These are phyloP conservation scores for Diaporthe sp. DNA, from an alignment of 2,329 filamentous ascomycete genomes.

Conservation along the genomic window DNA sequence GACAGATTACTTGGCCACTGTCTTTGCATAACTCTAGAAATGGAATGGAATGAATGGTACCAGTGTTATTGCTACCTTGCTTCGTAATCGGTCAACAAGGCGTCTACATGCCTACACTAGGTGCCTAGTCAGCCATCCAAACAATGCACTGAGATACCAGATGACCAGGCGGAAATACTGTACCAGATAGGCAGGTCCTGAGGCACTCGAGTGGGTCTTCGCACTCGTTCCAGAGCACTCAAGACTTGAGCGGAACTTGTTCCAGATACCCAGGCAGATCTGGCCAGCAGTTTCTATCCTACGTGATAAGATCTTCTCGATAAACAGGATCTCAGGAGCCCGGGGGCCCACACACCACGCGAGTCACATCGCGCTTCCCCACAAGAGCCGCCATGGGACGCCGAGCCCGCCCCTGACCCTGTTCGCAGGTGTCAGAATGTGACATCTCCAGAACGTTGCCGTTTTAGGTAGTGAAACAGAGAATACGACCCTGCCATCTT, in stretches of 20 bases:
- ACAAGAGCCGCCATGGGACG: conserved; percentile 10
- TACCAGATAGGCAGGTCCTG: conserved; percentile 5
- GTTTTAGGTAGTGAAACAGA: conserved; percentile 22
- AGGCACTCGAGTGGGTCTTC: neutral
- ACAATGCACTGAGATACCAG: neutral
- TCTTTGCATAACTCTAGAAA: conserved; percentile 20
- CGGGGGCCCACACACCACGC: neutral
- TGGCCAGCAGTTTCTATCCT: neutral
- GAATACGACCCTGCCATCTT: conserved; percentile 14
- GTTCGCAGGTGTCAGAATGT: conserved; percentile 28
- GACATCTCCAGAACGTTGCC: neutral
- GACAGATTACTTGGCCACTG: conserved; percentile 44
- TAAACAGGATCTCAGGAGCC: conserved; percentile 6
- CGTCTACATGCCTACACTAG: neutral
- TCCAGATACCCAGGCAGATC: neutral
- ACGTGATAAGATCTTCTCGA: conserved; percentile 14
- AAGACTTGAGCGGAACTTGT: neutral
- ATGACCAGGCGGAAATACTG: neutral
- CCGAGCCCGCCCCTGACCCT: conserved; percentile 10
- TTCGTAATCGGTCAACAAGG: neutral
- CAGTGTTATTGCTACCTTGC: neutral
- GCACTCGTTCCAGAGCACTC: neutral
- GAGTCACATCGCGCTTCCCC: conserved; percentile 22
- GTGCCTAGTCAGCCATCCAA: neutral
- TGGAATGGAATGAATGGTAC: neutral